A percentile compares a stretch with the other conserved stretches of the same genome.
Evolutionary conservation across 2,329 filamentous ascomycete genomes (phyloP).

Genomic region (Trichoderma atroviride): DNA sequence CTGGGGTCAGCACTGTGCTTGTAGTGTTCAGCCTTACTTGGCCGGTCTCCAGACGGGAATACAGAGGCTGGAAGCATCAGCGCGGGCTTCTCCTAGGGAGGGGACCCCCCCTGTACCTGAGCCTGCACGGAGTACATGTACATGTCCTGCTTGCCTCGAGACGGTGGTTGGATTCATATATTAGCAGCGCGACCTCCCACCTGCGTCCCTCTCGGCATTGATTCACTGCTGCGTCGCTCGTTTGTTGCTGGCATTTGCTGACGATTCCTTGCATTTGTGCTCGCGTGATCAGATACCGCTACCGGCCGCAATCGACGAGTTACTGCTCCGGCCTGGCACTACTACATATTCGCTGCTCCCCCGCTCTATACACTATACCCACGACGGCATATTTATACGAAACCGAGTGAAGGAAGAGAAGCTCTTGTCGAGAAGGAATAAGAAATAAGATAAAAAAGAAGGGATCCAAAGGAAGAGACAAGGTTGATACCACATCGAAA

Average conservation of each 20-base stretch:
- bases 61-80: background rate
- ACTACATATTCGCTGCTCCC: constrained; percentile 3
- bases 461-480: background rate
- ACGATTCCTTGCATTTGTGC: constrained; percentile 1
- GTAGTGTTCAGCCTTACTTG: constrained; percentile 20
- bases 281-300: constrained; percentile 22
- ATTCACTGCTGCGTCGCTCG: constrained; percentile 19
- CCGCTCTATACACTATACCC: background rate
- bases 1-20: constrained; percentile 4
- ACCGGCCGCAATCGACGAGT: background rate
- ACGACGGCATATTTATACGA: background rate
- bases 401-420: background rate
- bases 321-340: background rate
- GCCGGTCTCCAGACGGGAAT: background rate
- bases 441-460: background rate
- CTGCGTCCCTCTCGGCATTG: background rate
- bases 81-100: background rate
- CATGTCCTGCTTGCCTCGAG: background rate
- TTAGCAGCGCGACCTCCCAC: constrained; percentile 19
- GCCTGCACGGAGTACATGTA: background rate
- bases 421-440: background rate
- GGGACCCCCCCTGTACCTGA: constrained; percentile 2
- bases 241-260: constrained; percentile 5
- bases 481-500: background rate
- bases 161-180: background rate